A percentile compares a stretch with the other conserved stretches of the same genome.
Conservation (phyloP, 1,139 yeast genomes). For the Geotrichum bryndzae region DNA sequence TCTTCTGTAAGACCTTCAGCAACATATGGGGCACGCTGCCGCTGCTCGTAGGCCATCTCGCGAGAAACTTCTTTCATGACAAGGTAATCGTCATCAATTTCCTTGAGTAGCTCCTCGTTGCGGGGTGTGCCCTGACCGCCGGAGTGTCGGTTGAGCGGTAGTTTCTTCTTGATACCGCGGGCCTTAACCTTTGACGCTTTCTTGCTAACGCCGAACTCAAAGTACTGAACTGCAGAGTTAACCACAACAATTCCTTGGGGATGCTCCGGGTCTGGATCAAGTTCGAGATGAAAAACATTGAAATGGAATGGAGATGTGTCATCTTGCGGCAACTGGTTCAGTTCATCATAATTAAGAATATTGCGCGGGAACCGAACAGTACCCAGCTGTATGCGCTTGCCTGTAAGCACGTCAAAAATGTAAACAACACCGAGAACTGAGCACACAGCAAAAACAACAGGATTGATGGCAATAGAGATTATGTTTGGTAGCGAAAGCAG, state of each 20-base stretch:
- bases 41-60: conserved; percentile 23
- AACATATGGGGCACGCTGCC: conserved; percentile 28
- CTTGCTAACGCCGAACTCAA: conserved; percentile 48
- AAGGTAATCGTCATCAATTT: conserved; percentile 33
- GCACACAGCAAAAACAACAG: conserved; percentile 49
- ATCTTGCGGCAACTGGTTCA: conserved; percentile 7
- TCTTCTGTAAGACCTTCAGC: conserved; percentile 40
- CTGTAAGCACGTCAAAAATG: conserved; percentile 58
- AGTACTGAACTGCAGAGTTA: conserved; percentile 55
- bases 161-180: conserved; percentile 28
- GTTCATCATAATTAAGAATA: conserved; percentile 20
- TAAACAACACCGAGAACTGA: conserved; percentile 60
- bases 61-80: conserved; percentile 20
- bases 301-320: background rate
- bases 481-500: conserved; percentile 29
- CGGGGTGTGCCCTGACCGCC: conserved; percentile 15
- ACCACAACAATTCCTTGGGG: conserved; percentile 52
- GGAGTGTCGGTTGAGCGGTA: conserved; percentile 24
- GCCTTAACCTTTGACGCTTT: conserved; percentile 12
- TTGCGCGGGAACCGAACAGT: conserved; percentile 14
- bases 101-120: conserved; percentile 34
- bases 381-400: conserved; percentile 39
- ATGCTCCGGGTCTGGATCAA: conserved; percentile 42
- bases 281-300: conserved; percentile 32
- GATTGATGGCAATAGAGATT: conserved; percentile 40